Conservation (phyloP, 75 land plant species). For the Chamaecyparis obtusa region DNA sequence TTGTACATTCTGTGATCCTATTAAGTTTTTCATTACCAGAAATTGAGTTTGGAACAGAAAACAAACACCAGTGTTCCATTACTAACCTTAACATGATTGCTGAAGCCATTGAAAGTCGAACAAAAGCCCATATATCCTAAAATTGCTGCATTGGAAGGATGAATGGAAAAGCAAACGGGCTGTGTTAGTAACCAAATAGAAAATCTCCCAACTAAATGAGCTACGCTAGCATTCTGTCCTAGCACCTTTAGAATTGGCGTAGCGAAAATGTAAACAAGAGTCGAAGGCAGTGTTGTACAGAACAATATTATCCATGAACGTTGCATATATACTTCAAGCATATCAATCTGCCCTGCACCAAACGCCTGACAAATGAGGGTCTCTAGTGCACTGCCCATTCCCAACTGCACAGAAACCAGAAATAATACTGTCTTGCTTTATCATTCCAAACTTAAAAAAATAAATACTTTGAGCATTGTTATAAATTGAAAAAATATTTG, state of each 20-base stretch:
- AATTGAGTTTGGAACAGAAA: not conserved
- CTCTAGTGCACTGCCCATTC: constrained; percentile 14
- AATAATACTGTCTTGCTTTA: not conserved
- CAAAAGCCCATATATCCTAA: not conserved
- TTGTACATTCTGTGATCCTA: not conserved
- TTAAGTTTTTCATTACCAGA: not conserved
- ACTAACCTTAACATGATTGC: constrained; percentile 1
- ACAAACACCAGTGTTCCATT: not conserved
- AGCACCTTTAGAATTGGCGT: constrained; percentile 13
- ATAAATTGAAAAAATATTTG: not conserved
- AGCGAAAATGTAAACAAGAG: constrained; percentile 15
- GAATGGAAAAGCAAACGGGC: not conserved
- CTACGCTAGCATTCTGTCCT: constrained; percentile 27
- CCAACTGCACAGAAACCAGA: not conserved
- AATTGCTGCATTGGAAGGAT: constrained; percentile 30
- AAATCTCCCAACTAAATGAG: constrained; percentile 28
- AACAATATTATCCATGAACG: constrained; percentile 11
- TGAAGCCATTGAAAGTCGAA: not conserved
- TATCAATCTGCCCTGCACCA: constrained; percentile 13
- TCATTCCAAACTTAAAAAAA: not conserved
- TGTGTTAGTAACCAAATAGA: constrained; percentile 32
- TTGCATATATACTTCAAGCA: constrained; percentile 18
- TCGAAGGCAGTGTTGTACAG: constrained; percentile 6
- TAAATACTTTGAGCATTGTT: not conserved
- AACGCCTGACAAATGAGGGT: constrained; percentile 24